Evolutionary conservation across 2,329 filamentous ascomycete genomes (phyloP), one percentile per base, ranked within the genome.

Genomic region (Aspergillus ochraceus): DNA sequence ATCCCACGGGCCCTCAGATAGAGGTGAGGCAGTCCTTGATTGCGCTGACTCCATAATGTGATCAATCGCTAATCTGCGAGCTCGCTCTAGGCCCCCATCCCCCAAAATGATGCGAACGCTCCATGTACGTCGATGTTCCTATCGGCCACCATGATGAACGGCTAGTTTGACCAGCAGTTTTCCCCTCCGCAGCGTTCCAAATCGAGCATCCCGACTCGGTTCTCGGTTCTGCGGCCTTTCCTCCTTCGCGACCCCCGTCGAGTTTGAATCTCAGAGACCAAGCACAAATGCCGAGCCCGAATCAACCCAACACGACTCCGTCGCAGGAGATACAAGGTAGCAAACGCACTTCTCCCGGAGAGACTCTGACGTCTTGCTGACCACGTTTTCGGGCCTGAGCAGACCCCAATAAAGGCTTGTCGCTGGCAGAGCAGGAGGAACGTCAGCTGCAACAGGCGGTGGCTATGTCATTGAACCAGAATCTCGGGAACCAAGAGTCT

Each of bases 401-500:
- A 51, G 63, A 64, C 59, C 55, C 66, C 49, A 69, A 64, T 39
- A 69, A 74, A 61, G 69, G 71, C 3, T 58, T 81, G 58, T 73
- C 72, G 54, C 64, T 77, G 46, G 77, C 76, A 3, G 76, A 81
- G 57, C 74, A 75, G 55, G 77, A 80, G 60, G 77, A 80, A 57
- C 74, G 76, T 30, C 74, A 80, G 55, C 61, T 82, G 17, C 77
- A 80, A 58, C 74, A 76, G 59, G 80, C 80, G 10, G 76, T 81
- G 52, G 78, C 77, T 1, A 76, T 80, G 70, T 82, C 80, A 10
- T 70, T 80, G 50, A 74, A 73, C 32, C 73, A 77, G 49, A 74
- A 72, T 20, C 66, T 77, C 54, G 74, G 76, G n/a, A 71, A 71
- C 30, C 86, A 88, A 73, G 84, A 87, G 68, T 83, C 77, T 20